These are phyloP conservation scores for Exophiala sp. DNA, from an alignment of 2,329 filamentous ascomycete genomes.

Conservation along the genomic window DNA sequence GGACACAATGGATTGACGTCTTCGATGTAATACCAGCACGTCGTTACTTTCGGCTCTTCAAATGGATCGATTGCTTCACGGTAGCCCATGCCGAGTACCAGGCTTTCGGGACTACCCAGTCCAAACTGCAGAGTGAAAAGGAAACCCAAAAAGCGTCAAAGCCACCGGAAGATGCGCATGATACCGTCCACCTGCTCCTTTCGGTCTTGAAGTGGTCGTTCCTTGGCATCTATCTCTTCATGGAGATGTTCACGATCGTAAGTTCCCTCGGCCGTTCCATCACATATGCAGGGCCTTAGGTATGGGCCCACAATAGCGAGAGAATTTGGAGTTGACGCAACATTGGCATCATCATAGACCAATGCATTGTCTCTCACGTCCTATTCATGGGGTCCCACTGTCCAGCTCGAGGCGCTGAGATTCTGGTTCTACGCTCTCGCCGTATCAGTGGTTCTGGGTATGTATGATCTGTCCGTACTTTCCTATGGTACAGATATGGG, in stretches of 20 bases:
- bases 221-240: slow-evolving; percentile 60
- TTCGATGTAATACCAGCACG: slow-evolving; percentile 38
- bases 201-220: slow-evolving; percentile 54
- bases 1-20: not conserved
- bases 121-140: slow-evolving; percentile 7
- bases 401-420: slow-evolving; percentile 58
- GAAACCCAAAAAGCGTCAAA: slow-evolving; percentile 15
- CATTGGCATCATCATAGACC: slow-evolving; percentile 15
- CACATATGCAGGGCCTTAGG: no score
- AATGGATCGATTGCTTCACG: slow-evolving; percentile 58
- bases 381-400: slow-evolving; percentile 38
- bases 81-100: slow-evolving; percentile 43
- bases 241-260: slow-evolving; percentile 60
- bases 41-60: slow-evolving; percentile 62
- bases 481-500: no score
- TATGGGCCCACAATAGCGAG: no score
- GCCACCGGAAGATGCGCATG: slow-evolving; percentile 14
- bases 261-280: slow-evolving; percentile 37
- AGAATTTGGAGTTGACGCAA: not conserved
- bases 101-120: slow-evolving; percentile 3
- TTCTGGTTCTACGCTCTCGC: slow-evolving; percentile 63
- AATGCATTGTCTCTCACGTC: slow-evolving; percentile 49
- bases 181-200: slow-evolving; percentile 41
- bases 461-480: slow-evolving; percentile 42
- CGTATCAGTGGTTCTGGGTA: slow-evolving; percentile 44